These are phyloP conservation scores for Pseudogymnoascus sp. DNA, from an alignment of 2,329 filamentous ascomycete species.

Conservation along the genomic window DNA sequence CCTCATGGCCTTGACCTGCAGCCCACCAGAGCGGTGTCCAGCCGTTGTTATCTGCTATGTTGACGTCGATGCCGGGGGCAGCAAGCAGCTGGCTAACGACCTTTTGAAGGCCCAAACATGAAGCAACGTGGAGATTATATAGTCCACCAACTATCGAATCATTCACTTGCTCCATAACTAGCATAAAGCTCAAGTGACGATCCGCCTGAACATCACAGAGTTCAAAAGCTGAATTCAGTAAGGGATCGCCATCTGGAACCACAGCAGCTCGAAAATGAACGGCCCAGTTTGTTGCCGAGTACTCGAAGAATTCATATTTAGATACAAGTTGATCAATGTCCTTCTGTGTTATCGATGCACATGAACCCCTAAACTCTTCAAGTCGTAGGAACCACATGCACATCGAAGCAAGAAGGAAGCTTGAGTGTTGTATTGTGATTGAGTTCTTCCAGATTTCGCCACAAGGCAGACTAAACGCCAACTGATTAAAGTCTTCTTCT, in stretches of 20 bases:
- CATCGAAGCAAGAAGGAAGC: constrained; percentile 1
- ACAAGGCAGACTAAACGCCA: not conserved
- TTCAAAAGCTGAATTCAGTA: not conserved
- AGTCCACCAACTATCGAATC: not conserved
- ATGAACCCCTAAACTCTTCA: not conserved
- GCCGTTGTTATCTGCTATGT: not conserved
- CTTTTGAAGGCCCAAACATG: not conserved
- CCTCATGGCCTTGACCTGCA: not conserved
- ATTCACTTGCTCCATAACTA: not conserved
- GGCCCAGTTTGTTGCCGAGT: not conserved
- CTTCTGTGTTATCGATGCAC: not conserved
- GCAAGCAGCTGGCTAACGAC: not conserved
- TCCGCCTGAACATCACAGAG: not conserved
- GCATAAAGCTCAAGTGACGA: not conserved
- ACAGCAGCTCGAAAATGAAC: constrained; percentile 5
- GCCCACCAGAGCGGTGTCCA: not conserved
- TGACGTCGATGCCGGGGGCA: not conserved
- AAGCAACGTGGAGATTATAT: not conserved
- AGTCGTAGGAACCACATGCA: constrained; percentile 11
- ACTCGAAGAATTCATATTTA: not conserved
- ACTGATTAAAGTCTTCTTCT: not conserved
- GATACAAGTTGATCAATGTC: not conserved
- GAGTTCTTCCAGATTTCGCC: constrained; percentile 10
- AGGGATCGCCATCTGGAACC: not conserved
- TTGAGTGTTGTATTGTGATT: constrained; percentile 9